These are phyloP conservation scores for Thuja plicata DNA, from an alignment of 83 land plant species.

Conservation along the genomic window DNA sequence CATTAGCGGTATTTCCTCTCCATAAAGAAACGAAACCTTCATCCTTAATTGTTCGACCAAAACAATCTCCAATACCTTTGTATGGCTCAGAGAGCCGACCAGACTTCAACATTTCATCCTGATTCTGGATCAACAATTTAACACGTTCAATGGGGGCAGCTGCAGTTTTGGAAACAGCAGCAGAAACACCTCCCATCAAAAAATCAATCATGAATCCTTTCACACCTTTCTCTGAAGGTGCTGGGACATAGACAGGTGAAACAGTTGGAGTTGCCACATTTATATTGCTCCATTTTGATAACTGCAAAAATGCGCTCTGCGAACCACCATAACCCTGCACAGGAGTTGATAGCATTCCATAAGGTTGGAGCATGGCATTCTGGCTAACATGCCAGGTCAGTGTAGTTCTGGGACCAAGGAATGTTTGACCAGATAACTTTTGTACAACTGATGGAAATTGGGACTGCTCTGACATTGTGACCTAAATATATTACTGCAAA, in stretches of 20 bases:
- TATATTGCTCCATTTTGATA: background rate
- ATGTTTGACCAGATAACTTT: background rate
- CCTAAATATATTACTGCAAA: background rate
- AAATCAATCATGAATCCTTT: constrained; percentile 39
- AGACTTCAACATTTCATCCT: constrained; percentile 55
- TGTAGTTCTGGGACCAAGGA: background rate
- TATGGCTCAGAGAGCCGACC: constrained; percentile 60
- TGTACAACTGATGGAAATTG: background rate
- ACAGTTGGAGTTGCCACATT: background rate
- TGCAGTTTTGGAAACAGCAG: constrained; percentile 61
- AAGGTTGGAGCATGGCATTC: background rate
- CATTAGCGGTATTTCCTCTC: constrained; percentile 64
- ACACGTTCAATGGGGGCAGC: constrained; percentile 70
- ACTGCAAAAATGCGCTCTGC: constrained; percentile 13
- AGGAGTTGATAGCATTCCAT: background rate
- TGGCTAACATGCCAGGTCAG: background rate
- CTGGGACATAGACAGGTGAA: constrained; percentile 35
- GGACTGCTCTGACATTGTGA: background rate
- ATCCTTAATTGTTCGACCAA: constrained; percentile 39
- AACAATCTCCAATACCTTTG: constrained; percentile 66
- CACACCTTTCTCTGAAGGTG: constrained; percentile 42
- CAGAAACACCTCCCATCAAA: constrained; percentile 59
- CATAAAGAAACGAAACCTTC: constrained; percentile 48
- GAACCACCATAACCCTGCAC: background rate
- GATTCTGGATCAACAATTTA: constrained; percentile 64